Evolutionary conservation across 257 asterid genomes (phyloP), one percentile per base, ranked within the genome.

Genomic region (Gentiana straminea): DNA sequence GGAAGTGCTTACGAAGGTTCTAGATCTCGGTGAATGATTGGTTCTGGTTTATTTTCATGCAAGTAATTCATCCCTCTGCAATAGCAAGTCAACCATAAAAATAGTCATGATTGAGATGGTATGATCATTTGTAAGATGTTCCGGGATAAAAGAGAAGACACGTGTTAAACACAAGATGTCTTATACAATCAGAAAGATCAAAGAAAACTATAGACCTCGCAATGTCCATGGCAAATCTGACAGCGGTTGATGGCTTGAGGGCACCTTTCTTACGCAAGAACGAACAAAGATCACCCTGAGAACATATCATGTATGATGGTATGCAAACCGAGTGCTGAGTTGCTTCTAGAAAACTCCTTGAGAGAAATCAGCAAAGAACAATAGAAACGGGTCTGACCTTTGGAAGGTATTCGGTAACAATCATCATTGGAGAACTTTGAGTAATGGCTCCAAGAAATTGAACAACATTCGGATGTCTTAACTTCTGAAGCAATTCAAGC

Each of bases 391-490:
- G 51, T 46, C 67, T 55, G 66, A 91, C 98, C 94, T 87, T 86
- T 8, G 96, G 95, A 51, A 91, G 76, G 79, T 87, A 91, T 70
- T 91, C 98, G 4, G 91, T 91, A 66, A 91, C 98, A 70, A 91
- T 91, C 98, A 91, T 87, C 98, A 91, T 91, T 10, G 98, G 98
- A 77, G 85, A 84, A 74, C 81, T 84, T 68, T 91, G 98, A 34
- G 98, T 91, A 41, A 91, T 96, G 56, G 98, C 98, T 11, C 98
- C 96, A 72, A 91, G 95, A 83, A 91, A 91, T 60, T 91, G 98
- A 35, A 91, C 93, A 5, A 91, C 94, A 58, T 91, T 91, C 52
- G 98, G 98, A 79, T 91, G 98, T 49, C 98, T 81, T 57, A 87
- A 65, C 77, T 79, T 87, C 86, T 91, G 96, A 70, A 86, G 94